These are phyloP conservation scores for Nitzschia sp. DNA, from an alignment of 108 stramenopile genomes.

Conservation along the genomic window DNA sequence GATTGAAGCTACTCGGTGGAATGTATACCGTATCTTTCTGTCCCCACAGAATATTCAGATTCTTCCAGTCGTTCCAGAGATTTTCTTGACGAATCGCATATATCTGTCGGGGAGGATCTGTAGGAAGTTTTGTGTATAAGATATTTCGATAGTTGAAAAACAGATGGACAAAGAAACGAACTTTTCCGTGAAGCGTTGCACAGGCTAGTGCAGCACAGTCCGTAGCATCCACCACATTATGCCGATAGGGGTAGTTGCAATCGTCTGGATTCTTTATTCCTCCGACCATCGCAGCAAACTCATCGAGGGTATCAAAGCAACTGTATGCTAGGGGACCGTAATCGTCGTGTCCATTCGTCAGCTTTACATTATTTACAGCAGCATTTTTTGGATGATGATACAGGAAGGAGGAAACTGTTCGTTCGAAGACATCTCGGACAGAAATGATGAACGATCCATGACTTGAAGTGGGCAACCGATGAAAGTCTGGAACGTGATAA, in stretches of 20 bases:
- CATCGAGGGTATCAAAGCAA: slow-evolving; percentile 51
- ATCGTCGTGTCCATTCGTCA: background rate
- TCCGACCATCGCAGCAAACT: slow-evolving; percentile 23
- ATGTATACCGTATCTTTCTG: slow-evolving; percentile 8
- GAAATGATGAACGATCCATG: slow-evolving; percentile 44
- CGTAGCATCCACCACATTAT: slow-evolving; percentile 17
- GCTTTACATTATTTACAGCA: slow-evolving; percentile 6
- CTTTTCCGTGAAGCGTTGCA: slow-evolving; percentile 40
- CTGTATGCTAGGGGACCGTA: slow-evolving; percentile 27
- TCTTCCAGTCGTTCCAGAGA: slow-evolving; percentile 60
- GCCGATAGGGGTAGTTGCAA: slow-evolving; percentile 44
- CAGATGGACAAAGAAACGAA: slow-evolving; percentile 43
- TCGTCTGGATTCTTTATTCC: slow-evolving; percentile 21
- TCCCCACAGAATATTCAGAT: slow-evolving; percentile 42
- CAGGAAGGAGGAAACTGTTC: slow-evolving; percentile 53
- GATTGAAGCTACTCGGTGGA: background rate
- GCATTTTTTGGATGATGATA: slow-evolving; percentile 42
- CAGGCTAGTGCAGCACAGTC: slow-evolving; percentile 33
- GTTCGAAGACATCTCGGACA: slow-evolving; percentile 58
- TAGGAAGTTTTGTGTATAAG: slow-evolving; percentile 22
- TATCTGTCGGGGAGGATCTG: background rate
- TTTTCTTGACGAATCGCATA: slow-evolving; percentile 50
- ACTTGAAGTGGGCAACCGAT: slow-evolving; percentile 28
- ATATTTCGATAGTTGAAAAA: slow-evolving; percentile 46
- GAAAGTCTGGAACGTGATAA: slow-evolving; percentile 56